Conservation (phyloP, 75 land plant genomes). For the Pinus taeda region DNA sequence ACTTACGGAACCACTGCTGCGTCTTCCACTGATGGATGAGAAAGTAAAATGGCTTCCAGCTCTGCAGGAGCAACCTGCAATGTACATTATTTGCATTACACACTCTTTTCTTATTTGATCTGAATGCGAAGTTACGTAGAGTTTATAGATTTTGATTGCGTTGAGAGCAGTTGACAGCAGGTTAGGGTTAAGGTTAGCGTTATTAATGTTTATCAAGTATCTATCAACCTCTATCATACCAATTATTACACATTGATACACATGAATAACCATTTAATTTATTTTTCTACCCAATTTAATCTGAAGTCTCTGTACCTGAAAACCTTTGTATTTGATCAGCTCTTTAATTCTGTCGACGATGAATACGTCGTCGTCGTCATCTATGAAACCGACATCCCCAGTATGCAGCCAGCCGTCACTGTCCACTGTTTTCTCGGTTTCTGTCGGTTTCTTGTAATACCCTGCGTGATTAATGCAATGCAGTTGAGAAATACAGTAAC, state of each 20-base stretch:
- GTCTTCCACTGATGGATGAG: conserved; percentile 79
- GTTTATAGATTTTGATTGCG: not conserved
- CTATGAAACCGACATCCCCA: conserved; percentile 93
- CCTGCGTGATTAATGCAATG: conserved; percentile 30
- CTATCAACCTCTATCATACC: too few relatives aligned
- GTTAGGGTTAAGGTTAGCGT: too few relatives aligned
- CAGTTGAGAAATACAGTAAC: too few relatives aligned
- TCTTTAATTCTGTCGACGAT: conserved; percentile 93
- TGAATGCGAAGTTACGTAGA: not conserved
- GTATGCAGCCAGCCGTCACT: conserved; percentile 89
- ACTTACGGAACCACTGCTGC: conserved; percentile 85
- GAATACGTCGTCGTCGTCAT: conserved; percentile 91
- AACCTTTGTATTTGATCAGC: conserved; percentile 96
- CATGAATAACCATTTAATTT: too few relatives aligned
- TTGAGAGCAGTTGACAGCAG: too few relatives aligned
- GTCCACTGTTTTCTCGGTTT: conserved; percentile 68
- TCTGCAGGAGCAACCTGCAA: conserved; percentile 94
- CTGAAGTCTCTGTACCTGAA: conserved; percentile 47
- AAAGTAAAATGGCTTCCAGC: conserved; percentile 71
- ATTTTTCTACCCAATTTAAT: too few relatives aligned
- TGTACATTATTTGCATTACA: not conserved
- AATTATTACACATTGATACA: too few relatives aligned
- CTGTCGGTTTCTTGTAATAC: conserved; percentile 70
- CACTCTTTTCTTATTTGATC: too few relatives aligned
- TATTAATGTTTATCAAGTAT: too few relatives aligned